Conservation (phyloP, 2,329 filamentous ascomycete species). For the Ophiobolus disseminans region DNA sequence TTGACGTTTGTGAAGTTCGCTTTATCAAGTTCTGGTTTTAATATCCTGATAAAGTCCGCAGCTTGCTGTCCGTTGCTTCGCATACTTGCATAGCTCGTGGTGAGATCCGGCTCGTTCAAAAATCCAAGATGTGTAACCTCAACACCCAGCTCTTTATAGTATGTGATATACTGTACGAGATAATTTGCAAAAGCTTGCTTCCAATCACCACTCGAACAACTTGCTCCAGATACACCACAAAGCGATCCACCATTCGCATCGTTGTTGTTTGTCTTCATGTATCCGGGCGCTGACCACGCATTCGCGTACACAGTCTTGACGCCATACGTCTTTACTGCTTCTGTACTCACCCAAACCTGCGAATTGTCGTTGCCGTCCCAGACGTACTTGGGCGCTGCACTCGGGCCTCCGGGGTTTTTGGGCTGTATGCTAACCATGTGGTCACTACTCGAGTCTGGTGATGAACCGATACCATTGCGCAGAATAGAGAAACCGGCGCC, state of each 20-base stretch:
- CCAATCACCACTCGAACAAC: slow-evolving; percentile 56
- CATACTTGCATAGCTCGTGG: slow-evolving; percentile 50
- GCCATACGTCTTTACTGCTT: slow-evolving; percentile 54
- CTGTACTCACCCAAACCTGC: slow-evolving; percentile 61
- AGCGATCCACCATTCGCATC: slow-evolving; percentile 56
- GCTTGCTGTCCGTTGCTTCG: slow-evolving; percentile 56
- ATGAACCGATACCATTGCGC: slow-evolving; percentile 56
- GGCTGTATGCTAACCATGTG: slow-evolving; percentile 41
- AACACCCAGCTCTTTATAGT: slow-evolving; percentile 52
- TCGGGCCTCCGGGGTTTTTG: slow-evolving; percentile 32
- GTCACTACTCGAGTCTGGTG: slow-evolving; percentile 53
- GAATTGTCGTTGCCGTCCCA: slow-evolving; percentile 47
- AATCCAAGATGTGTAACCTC: slow-evolving; percentile 53
- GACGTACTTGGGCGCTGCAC: slow-evolving; percentile 32
- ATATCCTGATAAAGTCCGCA: slow-evolving; percentile 59
- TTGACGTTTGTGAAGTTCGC: slow-evolving; percentile 46
- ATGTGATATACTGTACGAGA: slow-evolving; percentile 56
- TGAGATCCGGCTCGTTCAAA: slow-evolving; percentile 55
- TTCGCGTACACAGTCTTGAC: slow-evolving; percentile 58
- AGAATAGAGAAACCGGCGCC: slow-evolving; percentile 56
- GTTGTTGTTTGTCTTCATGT: slow-evolving; percentile 60
- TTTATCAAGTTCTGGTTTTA: slow-evolving; percentile 50
- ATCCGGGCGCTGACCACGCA: slow-evolving; percentile 60
- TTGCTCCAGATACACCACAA: slow-evolving; percentile 54
- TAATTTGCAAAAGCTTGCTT: slow-evolving; percentile 58